Evolutionary conservation across 2,329 filamentous ascomycete genomes (phyloP), one percentile per base, ranked within the genome.

Genomic region (Xylariales sp.): DNA sequence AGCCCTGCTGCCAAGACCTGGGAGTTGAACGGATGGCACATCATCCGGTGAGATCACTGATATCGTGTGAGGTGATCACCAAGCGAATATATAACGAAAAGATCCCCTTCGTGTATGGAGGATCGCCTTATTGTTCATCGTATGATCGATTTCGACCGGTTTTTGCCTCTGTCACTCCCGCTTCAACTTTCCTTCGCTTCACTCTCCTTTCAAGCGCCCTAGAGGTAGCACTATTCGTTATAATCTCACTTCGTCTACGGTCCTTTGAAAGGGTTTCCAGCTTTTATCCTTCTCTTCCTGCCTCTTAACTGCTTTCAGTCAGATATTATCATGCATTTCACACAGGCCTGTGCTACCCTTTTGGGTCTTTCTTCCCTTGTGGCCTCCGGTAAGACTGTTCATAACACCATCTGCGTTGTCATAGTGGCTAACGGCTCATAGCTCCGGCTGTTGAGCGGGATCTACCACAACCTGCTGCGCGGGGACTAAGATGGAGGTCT

Each of bases 251-350:
- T n/a, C n/a, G n/a, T n/a, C n/a, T n/a, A n/a, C n/a, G 45, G 46
- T 52, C 50, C 50, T 54, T 54, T 51, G 51, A 54, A 32, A 54
- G 50, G 50, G 42, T 47, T 51, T n/a, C n/a, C n/a, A n/a, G 47
- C 45, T 46, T 47, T 49, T 46, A 41, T 51, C 21, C 49, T 19
- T 48, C 52, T 47, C n/a, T 50, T 52, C 25, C 41, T 47, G 48
- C 51, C 52, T 54, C 51, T 50, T 49, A 50, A 40, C 28, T 19
- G 38, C 37, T 15, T 40, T 38, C 18, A 49, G 46, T 47, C 46
- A 41, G 31, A 32, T 6, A 18, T 41, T 41, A 53, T 31, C 6
- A 54, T 53, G 52, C 44, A 45, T 40, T 52, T 52, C 25, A 46
- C 22, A 29, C 24, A 46, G 21, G 42, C 45, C 42, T 51, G 46